Conservation (phyloP, 305 asterid species). For the Fraxinus angustifolia region DNA sequence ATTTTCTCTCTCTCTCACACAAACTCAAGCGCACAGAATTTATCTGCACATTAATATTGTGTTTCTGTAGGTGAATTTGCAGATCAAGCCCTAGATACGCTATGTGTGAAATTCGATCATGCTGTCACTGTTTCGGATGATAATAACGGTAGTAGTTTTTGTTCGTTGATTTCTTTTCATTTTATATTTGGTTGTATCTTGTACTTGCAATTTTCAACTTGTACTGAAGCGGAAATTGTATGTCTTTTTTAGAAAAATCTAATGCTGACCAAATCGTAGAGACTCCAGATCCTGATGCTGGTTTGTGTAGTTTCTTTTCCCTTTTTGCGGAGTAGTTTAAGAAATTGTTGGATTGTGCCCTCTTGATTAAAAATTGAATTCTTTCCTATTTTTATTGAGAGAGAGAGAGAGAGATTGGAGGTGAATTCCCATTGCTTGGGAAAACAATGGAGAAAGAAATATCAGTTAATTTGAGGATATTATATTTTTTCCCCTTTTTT, state of each 20-base stretch:
- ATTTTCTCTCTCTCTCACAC: conserved; percentile 9
- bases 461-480: background rate
- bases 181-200: background rate
- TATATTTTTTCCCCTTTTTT: background rate
- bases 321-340: background rate
- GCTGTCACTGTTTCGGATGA: conserved; percentile 41
- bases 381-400: background rate
- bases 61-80: conserved; percentile 19
- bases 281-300: conserved; percentile 29
- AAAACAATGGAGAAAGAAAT: background rate
- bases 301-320: conserved; percentile 21
- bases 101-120: conserved; percentile 45
- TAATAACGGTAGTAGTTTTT: conserved; percentile 19
- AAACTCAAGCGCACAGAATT: background rate
- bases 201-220: background rate
- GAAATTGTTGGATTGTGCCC: conserved; percentile 4
- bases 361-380: conserved; percentile 6
- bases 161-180: background rate
- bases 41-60: background rate
- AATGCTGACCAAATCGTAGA: conserved; percentile 29
- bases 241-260: background rate
- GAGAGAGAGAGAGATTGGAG: too few species aligned
- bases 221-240: background rate
- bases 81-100: conserved; percentile 55
- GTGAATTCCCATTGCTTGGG: background rate